Percentiles rank a stretch among this genome's conserved stretches.
Evolutionary conservation across 331 rosid species (phyloP).

Genomic region (Acacia concinna): DNA sequence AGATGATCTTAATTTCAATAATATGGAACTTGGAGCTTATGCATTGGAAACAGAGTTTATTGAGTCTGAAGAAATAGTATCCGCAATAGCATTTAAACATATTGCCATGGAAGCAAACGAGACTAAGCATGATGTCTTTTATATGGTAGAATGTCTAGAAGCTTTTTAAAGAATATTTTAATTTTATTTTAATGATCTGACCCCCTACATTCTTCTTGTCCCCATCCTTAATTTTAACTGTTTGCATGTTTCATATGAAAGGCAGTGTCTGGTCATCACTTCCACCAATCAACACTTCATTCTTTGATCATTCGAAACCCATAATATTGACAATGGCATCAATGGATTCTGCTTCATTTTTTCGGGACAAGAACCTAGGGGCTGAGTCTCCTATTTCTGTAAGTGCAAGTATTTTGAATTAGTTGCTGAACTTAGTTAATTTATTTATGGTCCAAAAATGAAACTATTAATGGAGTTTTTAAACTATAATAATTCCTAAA

Average conservation of each 20-base stretch:
- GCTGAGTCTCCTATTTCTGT: slow-evolving; percentile 93
- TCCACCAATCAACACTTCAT: slow-evolving; percentile 73
- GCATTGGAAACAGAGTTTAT: slow-evolving; percentile 15
- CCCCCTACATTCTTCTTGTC: background rate
- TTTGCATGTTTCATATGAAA: slow-evolving; percentile 49
- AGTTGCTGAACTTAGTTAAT: slow-evolving; percentile 14
- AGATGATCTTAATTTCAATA: background rate
- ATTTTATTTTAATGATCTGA: background rate
- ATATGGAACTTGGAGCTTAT: background rate
- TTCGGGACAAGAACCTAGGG: slow-evolving; percentile 83
- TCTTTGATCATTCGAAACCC: slow-evolving; percentile 59
- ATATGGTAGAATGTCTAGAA: slow-evolving; percentile 18
- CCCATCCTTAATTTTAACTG: slow-evolving; percentile 33
- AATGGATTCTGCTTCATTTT: slow-evolving; percentile 96
- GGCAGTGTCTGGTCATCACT: slow-evolving; percentile 98
- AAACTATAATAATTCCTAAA: slow-evolving; percentile 23
- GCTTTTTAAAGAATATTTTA: slow-evolving; percentile 20
- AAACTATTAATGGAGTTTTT: background rate
- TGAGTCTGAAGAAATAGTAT: slow-evolving; percentile 18
- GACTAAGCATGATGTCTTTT: slow-evolving; percentile 22
- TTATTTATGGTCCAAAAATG: slow-evolving; percentile 1
- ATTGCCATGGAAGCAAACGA: slow-evolving; percentile 15
- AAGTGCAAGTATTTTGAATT: slow-evolving; percentile 37
- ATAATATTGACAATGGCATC: slow-evolving; percentile 70
- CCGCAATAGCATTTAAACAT: background rate